Percentiles rank a stretch among this genome's conserved stretches.
phyloP scores from a whole-genome alignment of 1,284 basidiomycete species.

The Cutaneotrichosporon sp. region DNA sequence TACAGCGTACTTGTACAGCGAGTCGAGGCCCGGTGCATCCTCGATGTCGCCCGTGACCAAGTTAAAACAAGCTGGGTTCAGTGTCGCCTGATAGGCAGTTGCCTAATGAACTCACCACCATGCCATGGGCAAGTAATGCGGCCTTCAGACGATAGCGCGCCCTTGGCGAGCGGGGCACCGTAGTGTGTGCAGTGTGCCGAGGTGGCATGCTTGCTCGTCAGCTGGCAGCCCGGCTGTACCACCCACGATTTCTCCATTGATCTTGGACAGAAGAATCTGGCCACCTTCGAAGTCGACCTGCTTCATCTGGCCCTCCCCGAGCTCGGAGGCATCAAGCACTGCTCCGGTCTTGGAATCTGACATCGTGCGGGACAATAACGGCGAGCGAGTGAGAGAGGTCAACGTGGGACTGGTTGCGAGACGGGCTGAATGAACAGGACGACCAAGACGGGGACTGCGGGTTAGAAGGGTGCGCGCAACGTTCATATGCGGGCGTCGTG shows the following conservation, averaged over 20 bases:
- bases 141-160: slow-evolving; percentile 72
- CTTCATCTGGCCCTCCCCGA: slow-evolving; percentile 71
- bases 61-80: slow-evolving; percentile 69
- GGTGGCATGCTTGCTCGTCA: slow-evolving; percentile 56
- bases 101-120: slow-evolving; percentile 62
- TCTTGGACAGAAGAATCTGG: slow-evolving; percentile 71
- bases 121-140: slow-evolving; percentile 86
- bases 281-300: slow-evolving; percentile 72
- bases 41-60: slow-evolving; percentile 65
- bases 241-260: slow-evolving; percentile 59
- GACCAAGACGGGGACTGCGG: not conserved
- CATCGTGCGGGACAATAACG: slow-evolving; percentile 7
- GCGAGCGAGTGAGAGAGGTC: not conserved
- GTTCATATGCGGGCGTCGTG: too few species aligned
- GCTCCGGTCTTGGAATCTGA: slow-evolving; percentile 13
- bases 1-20: slow-evolving; percentile 75
- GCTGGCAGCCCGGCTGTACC: not conserved
- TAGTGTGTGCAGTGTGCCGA: slow-evolving; percentile 74
- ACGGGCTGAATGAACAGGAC: not conserved
- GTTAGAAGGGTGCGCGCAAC: too few species aligned
- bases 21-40: slow-evolving; percentile 82
- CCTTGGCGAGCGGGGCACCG: slow-evolving; percentile 53
- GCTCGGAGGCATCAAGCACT: slow-evolving; percentile 52
- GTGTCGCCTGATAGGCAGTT: not conserved
- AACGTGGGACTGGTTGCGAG: not conserved